A percentile compares a stretch with the other conserved stretches of the same genome.
phyloP scores from a whole-genome alignment of 2,329 filamentous ascomycete species.

The Ilyonectria destructans region DNA sequence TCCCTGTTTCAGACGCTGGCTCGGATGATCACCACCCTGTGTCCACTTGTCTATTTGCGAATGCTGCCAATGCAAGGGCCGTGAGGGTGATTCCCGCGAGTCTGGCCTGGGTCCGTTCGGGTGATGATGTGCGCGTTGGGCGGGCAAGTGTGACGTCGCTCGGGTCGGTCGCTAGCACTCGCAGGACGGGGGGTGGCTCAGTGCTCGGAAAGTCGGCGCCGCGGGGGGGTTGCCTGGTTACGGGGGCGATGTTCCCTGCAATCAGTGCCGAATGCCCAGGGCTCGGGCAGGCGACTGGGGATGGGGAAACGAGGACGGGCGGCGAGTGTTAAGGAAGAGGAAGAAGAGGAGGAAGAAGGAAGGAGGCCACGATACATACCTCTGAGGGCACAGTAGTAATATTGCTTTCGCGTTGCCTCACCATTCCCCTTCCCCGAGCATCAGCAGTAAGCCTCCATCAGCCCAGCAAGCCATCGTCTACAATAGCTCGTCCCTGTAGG shows the following conservation, averaged over 20 bases:
- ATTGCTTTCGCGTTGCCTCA: constrained; percentile 9
- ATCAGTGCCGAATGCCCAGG: background rate
- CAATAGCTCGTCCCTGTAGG: constrained; percentile 17
- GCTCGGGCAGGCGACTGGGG: background rate
- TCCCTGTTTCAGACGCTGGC: constrained; percentile 34
- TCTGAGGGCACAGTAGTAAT: constrained; percentile 16
- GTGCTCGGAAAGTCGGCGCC: background rate
- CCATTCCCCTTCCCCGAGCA: constrained; percentile 8
- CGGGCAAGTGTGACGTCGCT: constrained; percentile 13
- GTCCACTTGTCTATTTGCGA: constrained; percentile 3
- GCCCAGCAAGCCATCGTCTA: constrained; percentile 22
- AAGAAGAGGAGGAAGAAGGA: background rate
- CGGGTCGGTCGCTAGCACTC: background rate
- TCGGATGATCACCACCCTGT: constrained; percentile 28
- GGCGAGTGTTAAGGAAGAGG: background rate
- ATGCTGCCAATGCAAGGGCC: constrained; percentile 15
- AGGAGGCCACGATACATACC: background rate
- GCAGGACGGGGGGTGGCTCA: background rate
- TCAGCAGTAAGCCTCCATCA: constrained; percentile 24
- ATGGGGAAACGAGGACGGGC: constrained; percentile 8
- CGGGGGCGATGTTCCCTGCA: constrained; percentile 18
- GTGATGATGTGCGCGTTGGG: constrained; percentile 5
- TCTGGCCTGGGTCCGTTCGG: constrained; percentile 3
- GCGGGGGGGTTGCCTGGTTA: background rate
- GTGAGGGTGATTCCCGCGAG: background rate